Base-by-base conservation (phyloP, 345 rosid species). In the Eucalyptus virginea region DNA sequence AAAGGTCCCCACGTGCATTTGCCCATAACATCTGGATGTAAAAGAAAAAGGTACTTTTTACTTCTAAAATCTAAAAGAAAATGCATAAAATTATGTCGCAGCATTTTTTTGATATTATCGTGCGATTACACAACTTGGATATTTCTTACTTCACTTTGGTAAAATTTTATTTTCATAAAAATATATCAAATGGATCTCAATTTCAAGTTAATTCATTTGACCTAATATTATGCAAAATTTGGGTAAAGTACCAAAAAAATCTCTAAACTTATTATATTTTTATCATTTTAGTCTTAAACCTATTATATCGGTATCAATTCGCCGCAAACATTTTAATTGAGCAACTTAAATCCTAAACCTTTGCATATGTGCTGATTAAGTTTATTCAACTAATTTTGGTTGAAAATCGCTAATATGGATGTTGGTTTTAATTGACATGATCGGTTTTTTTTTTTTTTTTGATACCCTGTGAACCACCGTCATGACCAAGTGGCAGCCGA, bases 351-450 rank as follows among this genome's bases (percentile, higher is more conserved):
- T 28, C 17, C 0, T 60, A 13, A 60, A 12, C 8, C n/a, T 60
- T 60, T 60, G 8, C 16, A 60, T 60, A 11, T 28, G 16, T 60
- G n/a, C 17, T 10, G 1, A 28, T 60, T 28, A 3, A 28, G 17
- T 6, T 2, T 12, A 28, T 60, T 60, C 2, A 28, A 28, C 32
- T 11, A 60, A 60, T 60, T 28, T 60, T 60, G 6, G 4, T 5
- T 0, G 6, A 30, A 60, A 60, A 60, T 5, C 2, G 1, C 3
- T 12, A 2, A 60, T 3, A 6, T 28, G 0, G 16, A 60, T 60
- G 11, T 0, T 26, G 1, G 15, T 28, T 6, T 1, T 60, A 60
- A 28, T 11, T 60, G 7, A 12, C 2, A 28, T 6, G 37, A 37
- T 37, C 37, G 4, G 37, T 37, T 37, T 37, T 37, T 37, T 37